phyloP scores from a whole-genome alignment of 192 early-diverging fungal genomes.

The Linnemannia zychae region DNA sequence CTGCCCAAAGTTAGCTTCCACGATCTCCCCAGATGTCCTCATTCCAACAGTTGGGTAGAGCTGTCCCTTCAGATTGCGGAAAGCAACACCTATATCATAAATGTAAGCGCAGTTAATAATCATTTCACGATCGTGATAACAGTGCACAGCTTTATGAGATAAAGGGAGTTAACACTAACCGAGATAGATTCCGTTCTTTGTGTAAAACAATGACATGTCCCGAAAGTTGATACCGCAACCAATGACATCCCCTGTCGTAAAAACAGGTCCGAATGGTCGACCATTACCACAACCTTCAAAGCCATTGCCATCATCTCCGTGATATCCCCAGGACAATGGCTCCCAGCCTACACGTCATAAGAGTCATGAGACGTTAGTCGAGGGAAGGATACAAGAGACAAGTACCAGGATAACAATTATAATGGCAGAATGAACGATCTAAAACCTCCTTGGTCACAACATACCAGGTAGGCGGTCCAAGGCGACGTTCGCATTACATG shows the following conservation, averaged over 20 bases:
- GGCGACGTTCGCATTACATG: slow-evolving; percentile 68
- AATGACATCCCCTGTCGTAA: slow-evolving; percentile 92
- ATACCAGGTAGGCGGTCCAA: slow-evolving; percentile 87
- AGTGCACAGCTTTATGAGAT: slow-evolving; percentile 47
- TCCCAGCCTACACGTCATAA: slow-evolving; percentile 82
- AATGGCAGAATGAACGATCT: background rate
- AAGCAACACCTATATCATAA: slow-evolving; percentile 38
- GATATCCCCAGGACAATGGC: slow-evolving; percentile 93
- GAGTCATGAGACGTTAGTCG: background rate
- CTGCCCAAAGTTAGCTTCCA: slow-evolving; percentile 86
- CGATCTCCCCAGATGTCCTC: slow-evolving; percentile 77
- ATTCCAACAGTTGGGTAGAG: slow-evolving; percentile 84
- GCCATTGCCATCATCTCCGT: slow-evolving; percentile 94
- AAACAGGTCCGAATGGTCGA: slow-evolving; percentile 87
- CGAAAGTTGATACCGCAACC: slow-evolving; percentile 95
- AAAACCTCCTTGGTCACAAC: background rate
- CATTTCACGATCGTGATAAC: slow-evolving; percentile 4
- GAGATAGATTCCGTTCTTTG: slow-evolving; percentile 91
- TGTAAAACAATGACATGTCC: slow-evolving; percentile 85
- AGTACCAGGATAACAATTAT: background rate
- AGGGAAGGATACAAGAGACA: background rate
- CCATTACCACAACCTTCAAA: slow-evolving; percentile 86
- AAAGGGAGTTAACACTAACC: slow-evolving; percentile 44
- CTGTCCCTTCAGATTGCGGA: slow-evolving; percentile 58
- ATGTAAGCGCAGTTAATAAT: too few species aligned